Base-by-base conservation (phyloP, 768 basidiomycete genomes). In the Coprinellus aureogranulatus region DNA sequence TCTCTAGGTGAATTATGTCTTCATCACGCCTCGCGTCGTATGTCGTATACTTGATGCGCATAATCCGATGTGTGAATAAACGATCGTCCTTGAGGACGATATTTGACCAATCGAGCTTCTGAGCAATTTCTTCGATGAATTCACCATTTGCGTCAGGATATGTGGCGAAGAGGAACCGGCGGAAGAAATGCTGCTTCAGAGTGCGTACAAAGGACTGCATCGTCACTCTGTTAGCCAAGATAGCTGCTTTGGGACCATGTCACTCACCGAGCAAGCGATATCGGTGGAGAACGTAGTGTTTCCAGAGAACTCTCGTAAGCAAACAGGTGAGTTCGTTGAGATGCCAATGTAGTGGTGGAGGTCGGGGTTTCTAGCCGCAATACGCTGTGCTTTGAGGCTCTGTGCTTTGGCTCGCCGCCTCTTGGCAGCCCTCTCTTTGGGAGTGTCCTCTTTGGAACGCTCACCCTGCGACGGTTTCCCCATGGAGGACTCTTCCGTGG, bases 41-140 rank as follows among this genome's bases (percentile, higher is more conserved):
- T 9, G 54, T 31, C 14, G 54, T 46, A 22, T 55, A 55, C 25
- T 41, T 26, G 54, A 55, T 28, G 25, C 44, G 20, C 27, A 55
- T 55, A 25, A 46, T 44, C 42, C 46, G 44, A 28, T 55, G 54
- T 12, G 26, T 18, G 26, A 18, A 46, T 14, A 55, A 23, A 2
- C 41, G 40, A 26, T 55, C 14, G 41, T 31, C 20, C 23, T 46
- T 44, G 5, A 55, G n/a, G 4, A 46, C 27, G 22, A 55, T 23
- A 10, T 20, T 44, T 14, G 54, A 30, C 40, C 41, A 44, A 1
- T 55, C 44, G 14, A 45, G 26, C 3, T 10, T 10, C 22, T 37
- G 39, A 10, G 18, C 11, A 3, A 4, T 1, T 16, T 26, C 18
- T 9, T 20, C 1, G 14, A 25, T 5, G 11, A 20, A n/a, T 22